Conservation (phyloP, 2,329 filamentous ascomycete species). For the Xylariaceae sp. region DNA sequence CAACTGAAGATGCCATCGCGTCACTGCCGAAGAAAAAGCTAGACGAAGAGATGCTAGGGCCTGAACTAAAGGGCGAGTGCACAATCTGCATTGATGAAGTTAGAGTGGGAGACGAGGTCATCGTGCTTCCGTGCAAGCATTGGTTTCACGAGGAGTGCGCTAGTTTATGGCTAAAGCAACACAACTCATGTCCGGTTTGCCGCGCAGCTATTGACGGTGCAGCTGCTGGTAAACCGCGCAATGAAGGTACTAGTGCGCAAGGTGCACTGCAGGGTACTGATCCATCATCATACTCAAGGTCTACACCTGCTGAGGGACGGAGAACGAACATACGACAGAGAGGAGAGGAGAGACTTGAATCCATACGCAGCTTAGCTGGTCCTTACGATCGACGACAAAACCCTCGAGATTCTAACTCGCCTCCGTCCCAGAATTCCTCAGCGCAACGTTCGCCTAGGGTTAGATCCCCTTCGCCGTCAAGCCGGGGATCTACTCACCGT, state of each 20-base stretch:
- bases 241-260: conserved; percentile 17
- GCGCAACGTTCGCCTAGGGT: conserved; percentile 32
- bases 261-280: neutral
- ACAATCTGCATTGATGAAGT: conserved; percentile 95
- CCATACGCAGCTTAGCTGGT: conserved; percentile 29
- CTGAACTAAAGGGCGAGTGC: conserved; percentile 78
- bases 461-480: conserved; percentile 39
- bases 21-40: conserved; percentile 75
- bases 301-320: conserved; percentile 30
- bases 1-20: conserved; percentile 75
- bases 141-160: conserved; percentile 92
- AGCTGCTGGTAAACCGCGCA: conserved; percentile 36
- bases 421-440: conserved; percentile 32
- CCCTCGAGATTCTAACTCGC: conserved; percentile 37
- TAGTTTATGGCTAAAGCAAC: conserved; percentile 82
- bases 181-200: conserved; percentile 91
- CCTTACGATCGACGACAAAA: conserved; percentile 23
- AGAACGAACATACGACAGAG: conserved; percentile 33
- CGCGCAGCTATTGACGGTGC: conserved; percentile 62
- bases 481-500: conserved; percentile 36
- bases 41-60: conserved; percentile 71
- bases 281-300: conserved; percentile 30
- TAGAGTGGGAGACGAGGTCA: conserved; percentile 73
- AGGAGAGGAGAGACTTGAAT: conserved; percentile 34
- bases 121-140: conserved; percentile 84